phyloP scores from a whole-genome alignment of 495 filamentous ascomycete species.

The Xylaria castorea region DNA sequence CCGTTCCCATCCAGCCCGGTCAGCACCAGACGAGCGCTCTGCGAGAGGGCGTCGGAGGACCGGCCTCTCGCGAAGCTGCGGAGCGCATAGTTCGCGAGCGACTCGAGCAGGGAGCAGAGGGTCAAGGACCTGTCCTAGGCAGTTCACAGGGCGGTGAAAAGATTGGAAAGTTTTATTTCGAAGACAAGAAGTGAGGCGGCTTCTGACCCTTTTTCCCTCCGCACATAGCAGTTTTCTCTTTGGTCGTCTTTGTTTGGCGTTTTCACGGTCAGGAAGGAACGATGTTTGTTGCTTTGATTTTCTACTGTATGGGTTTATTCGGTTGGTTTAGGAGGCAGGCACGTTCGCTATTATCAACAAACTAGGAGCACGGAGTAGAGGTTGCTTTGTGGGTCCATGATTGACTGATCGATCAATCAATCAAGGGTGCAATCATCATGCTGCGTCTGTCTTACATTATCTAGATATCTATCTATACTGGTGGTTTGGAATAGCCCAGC shows the following conservation, averaged over 20 bases:
- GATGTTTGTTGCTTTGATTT: not conserved
- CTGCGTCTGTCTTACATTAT: not conserved
- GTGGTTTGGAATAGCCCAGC: not conserved
- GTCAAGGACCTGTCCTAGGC: constrained; percentile 45
- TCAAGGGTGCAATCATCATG: not conserved
- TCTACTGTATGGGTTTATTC: not conserved
- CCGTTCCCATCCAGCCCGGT: constrained; percentile 44
- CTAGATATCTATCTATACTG: not conserved
- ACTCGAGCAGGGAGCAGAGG: constrained; percentile 50
- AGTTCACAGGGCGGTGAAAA: constrained; percentile 47
- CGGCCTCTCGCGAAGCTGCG: constrained; percentile 50
- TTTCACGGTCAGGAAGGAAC: not conserved
- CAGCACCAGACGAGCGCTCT: constrained; percentile 44
- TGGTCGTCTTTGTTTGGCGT: not conserved
- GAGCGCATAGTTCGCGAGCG: constrained; percentile 63
- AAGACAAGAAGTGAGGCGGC: constrained; percentile 49
- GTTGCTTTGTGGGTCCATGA: not conserved
- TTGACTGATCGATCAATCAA: not conserved
- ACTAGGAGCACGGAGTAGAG: constrained; percentile 15
- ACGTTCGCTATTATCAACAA: constrained; percentile 21
- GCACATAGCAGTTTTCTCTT: not conserved
- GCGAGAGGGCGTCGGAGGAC: constrained; percentile 40
- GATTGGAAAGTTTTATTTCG: constrained; percentile 62
- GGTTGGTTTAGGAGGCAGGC: constrained; percentile 5
- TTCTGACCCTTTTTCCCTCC: not conserved